Conservation (phyloP, 2,329 filamentous ascomycete genomes). For the Pochonia chlamydosporia region DNA sequence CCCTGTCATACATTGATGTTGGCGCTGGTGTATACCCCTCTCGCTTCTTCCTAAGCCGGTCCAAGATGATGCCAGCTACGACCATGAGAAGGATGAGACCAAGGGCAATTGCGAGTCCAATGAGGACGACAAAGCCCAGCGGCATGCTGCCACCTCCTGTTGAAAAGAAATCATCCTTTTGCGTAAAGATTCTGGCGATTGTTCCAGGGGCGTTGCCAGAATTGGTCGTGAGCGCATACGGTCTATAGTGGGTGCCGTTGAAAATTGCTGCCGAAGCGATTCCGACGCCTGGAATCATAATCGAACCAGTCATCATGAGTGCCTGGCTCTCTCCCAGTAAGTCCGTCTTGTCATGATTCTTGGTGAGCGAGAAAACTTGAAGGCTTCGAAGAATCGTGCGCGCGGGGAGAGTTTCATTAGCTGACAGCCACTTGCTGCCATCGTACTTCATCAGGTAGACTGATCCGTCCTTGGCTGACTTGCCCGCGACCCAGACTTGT, state of each 20-base stretch:
- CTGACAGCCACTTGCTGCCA: slow-evolving; percentile 62
- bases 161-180: slow-evolving; percentile 72
- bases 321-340: slow-evolving; percentile 63
- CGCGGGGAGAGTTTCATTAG: slow-evolving; percentile 56
- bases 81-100: slow-evolving; percentile 74
- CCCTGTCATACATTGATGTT: slow-evolving; percentile 56
- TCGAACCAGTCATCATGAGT: slow-evolving; percentile 78
- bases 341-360: slow-evolving; percentile 58
- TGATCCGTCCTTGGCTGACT: slow-evolving; percentile 54
- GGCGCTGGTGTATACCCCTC: slow-evolving; percentile 79
- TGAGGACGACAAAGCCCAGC: slow-evolving; percentile 73
- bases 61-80: slow-evolving; percentile 65
- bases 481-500: slow-evolving; percentile 79
- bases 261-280: slow-evolving; percentile 81
- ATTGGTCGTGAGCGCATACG: slow-evolving; percentile 74
- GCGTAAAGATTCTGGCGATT: slow-evolving; percentile 76
- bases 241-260: slow-evolving; percentile 72
- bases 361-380: slow-evolving; percentile 70
- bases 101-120: slow-evolving; percentile 72
- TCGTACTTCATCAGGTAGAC: slow-evolving; percentile 80
- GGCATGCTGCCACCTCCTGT: slow-evolving; percentile 54
- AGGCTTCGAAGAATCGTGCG: slow-evolving; percentile 70
- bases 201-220: slow-evolving; percentile 61
- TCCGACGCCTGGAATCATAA: slow-evolving; percentile 70
- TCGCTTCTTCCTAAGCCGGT: slow-evolving; percentile 68